These are phyloP conservation scores for Alternaria novae-zelandiae DNA, from an alignment of 2,329 filamentous ascomycete genomes.

Conservation along the genomic window DNA sequence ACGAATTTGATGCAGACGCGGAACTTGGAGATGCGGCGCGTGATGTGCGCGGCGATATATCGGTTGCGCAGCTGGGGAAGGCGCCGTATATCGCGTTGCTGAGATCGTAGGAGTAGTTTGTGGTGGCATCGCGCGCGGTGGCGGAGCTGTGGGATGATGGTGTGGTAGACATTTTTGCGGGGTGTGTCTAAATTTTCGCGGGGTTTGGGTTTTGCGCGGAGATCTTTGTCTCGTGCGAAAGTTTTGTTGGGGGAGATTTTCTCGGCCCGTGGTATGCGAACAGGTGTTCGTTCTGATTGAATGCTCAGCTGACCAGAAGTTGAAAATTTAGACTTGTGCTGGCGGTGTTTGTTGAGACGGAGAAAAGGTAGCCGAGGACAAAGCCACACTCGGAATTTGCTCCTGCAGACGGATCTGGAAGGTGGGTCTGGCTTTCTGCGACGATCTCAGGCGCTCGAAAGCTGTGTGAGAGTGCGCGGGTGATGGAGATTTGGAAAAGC, in stretches of 20 bases:
- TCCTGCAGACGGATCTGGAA: slow-evolving; percentile 23
- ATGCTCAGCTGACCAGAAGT: too few species aligned
- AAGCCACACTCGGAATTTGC: slow-evolving; percentile 22
- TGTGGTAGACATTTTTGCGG: not conserved
- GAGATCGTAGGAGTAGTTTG: slow-evolving; percentile 18
- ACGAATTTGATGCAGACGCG: slow-evolving; percentile 3
- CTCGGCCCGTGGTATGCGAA: not conserved
- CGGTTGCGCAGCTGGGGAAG: slow-evolving; percentile 25
- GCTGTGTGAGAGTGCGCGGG: not conserved
- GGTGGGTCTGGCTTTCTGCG: slow-evolving; percentile 15
- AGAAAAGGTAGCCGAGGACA: slow-evolving; percentile 6
- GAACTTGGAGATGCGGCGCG: slow-evolving; percentile 12
- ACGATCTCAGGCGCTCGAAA: not conserved
- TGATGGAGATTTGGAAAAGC: slow-evolving; percentile 13
- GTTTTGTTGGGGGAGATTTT: not conserved
- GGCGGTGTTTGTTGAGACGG: slow-evolving; percentile 4
- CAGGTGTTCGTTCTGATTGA: slow-evolving; percentile 6
- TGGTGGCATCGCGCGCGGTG: slow-evolving; percentile 24
- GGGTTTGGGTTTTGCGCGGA: not conserved
- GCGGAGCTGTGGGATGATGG: slow-evolving; percentile 13
- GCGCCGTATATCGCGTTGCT: slow-evolving; percentile 23
- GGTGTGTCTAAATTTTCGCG: not conserved
- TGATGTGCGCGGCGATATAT: slow-evolving; percentile 14
- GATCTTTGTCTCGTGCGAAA: not conserved
- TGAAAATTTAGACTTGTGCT: too few species aligned